Percentiles rank a stretch among this genome's conserved stretches.
phyloP scores from a whole-genome alignment of 495 filamentous ascomycete species.

The Penicillium antarcticum region DNA sequence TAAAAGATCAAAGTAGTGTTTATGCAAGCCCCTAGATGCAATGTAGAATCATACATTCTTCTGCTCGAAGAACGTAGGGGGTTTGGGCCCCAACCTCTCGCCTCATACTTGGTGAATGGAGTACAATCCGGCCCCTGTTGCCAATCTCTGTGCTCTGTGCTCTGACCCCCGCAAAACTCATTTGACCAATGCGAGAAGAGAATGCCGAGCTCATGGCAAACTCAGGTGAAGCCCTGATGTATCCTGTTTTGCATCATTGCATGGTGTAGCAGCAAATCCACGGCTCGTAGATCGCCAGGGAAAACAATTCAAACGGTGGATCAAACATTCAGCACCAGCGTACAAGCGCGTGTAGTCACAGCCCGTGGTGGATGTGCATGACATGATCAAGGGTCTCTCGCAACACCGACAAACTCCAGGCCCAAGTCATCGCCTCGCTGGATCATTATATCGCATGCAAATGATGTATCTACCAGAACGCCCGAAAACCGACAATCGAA shows the following conservation, averaged over 20 bases:
- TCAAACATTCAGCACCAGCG: not conserved
- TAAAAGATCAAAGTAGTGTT: not conserved
- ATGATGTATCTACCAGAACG: conserved; percentile 14
- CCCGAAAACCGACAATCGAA: conserved; percentile 9
- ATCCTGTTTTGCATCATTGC: conserved; percentile 4
- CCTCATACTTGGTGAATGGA: not conserved
- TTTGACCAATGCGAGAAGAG: conserved; percentile 7
- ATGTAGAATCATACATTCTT: conserved; percentile 7
- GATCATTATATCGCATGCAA: conserved; percentile 14
- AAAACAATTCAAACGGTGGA: not conserved
- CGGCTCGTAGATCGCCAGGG: not conserved
- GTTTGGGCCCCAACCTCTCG: not conserved
- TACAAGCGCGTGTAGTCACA: not conserved
- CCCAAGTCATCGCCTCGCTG: conserved; percentile 1
- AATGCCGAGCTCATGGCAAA: conserved; percentile 10
- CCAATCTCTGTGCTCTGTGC: conserved; percentile 5
- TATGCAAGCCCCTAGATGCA: not conserved
- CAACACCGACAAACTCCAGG: conserved; percentile 1
- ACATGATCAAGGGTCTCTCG: not conserved
- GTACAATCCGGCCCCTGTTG: not conserved
- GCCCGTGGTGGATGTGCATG: not conserved
- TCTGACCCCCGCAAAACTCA: conserved; percentile 1
- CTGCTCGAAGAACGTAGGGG: conserved; percentile 5
- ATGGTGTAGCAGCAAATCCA: conserved; percentile 4
- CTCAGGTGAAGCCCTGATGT: conserved; percentile 7